Percentiles rank a stretch among this genome's conserved stretches.
Conservation (phyloP, 495 filamentous ascomycete genomes). For the Neurospora terricola region DNA sequence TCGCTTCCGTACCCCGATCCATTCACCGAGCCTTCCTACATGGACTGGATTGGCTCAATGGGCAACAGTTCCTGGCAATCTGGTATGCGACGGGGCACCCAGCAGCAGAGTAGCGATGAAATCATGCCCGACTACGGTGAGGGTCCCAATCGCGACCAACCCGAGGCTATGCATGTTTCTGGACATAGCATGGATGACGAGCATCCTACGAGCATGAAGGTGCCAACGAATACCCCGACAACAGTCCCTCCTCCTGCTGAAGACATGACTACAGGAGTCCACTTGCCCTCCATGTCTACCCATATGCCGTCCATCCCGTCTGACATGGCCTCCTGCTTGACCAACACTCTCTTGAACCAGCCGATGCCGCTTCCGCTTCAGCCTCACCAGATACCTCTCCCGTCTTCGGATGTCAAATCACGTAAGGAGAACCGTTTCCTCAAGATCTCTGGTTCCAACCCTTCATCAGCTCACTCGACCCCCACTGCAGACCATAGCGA, state of each 20-base stretch:
- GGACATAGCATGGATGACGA: slow-evolving; percentile 24
- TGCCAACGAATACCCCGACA: slow-evolving; percentile 32
- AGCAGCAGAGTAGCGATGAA: slow-evolving; percentile 25
- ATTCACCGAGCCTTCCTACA: slow-evolving; percentile 27
- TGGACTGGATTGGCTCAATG: slow-evolving; percentile 25
- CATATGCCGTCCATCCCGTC: slow-evolving; percentile 12
- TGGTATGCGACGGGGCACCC: slow-evolving; percentile 10
- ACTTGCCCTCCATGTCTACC: slow-evolving; percentile 1
- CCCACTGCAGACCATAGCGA: slow-evolving; percentile 13
- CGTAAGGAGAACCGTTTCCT: slow-evolving; percentile 29
- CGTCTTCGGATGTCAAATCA: slow-evolving; percentile 26
- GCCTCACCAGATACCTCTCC: slow-evolving; percentile 14
- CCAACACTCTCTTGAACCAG: slow-evolving; percentile 35
- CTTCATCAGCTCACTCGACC: slow-evolving; percentile 5
- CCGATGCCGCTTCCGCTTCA: slow-evolving; percentile 27
- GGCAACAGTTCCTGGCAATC: not conserved
- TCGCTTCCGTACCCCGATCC: slow-evolving; percentile 20
- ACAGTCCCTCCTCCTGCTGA: slow-evolving; percentile 2
- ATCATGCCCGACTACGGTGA: slow-evolving; percentile 33
- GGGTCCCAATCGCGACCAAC: slow-evolving; percentile 2
- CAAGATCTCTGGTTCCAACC: slow-evolving; percentile 1
- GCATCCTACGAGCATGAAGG: slow-evolving; percentile 19
- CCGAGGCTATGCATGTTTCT: slow-evolving; percentile 19
- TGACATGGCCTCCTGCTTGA: slow-evolving; percentile 29
- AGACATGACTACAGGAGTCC: slow-evolving; percentile 2